These are phyloP conservation scores for Fusarium longipes DNA, from an alignment of 2,329 filamentous ascomycete genomes.

Conservation along the genomic window DNA sequence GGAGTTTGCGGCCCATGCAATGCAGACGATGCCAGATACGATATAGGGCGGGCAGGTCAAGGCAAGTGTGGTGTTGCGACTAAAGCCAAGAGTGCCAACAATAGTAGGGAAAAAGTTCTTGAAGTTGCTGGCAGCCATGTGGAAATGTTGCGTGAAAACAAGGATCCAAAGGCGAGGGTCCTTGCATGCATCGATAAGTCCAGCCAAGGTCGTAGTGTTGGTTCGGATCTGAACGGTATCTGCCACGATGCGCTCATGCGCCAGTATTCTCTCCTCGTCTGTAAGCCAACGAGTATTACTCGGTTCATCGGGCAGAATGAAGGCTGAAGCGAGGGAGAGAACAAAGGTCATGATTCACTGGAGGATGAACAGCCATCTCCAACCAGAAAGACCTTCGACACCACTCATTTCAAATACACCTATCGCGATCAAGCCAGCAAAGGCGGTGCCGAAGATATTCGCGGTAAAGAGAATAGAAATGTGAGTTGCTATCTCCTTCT, in stretches of 20 bases:
- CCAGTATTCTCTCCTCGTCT: constrained; percentile 54
- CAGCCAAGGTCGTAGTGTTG: constrained; percentile 53
- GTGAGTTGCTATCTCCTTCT: constrained; percentile 57
- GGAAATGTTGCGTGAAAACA: constrained; percentile 28
- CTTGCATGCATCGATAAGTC: constrained; percentile 56
- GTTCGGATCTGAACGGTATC: constrained; percentile 52
- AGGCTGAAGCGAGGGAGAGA: constrained; percentile 47
- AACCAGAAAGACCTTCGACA: constrained; percentile 40
- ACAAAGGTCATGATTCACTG: constrained; percentile 43
- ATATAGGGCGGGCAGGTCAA: constrained; percentile 63
- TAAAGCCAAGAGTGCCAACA: constrained; percentile 60
- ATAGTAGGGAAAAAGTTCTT: constrained; percentile 51
- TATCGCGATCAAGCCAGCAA: constrained; percentile 59
- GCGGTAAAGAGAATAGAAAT: constrained; percentile 59
- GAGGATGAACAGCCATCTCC: constrained; percentile 51
- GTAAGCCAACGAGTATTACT: constrained; percentile 53
- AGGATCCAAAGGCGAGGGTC: constrained; percentile 47
- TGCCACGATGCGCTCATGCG: constrained; percentile 52
- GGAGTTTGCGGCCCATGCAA: constrained; percentile 36
- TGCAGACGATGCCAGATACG: constrained; percentile 50
- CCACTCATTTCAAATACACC: constrained; percentile 50
- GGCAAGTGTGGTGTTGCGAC: constrained; percentile 59
- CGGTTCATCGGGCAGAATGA: constrained; percentile 53
- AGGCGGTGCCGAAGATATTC: constrained; percentile 51
- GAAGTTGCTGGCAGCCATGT: constrained; percentile 44